Conservation (phyloP, 2,329 filamentous ascomycete species). For the Alternaria alternata region DNA sequence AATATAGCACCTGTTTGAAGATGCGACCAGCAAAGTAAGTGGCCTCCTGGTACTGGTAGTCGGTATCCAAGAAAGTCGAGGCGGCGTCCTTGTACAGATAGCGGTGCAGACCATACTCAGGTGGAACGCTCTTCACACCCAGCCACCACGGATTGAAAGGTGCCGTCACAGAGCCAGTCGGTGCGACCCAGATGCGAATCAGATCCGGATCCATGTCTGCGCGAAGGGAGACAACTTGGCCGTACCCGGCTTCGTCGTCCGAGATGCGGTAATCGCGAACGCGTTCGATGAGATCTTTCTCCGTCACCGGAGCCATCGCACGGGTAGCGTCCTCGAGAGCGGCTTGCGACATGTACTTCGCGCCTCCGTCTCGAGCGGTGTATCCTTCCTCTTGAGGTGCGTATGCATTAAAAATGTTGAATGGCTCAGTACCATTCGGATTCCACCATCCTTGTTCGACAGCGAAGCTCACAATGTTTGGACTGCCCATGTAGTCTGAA, state of each 20-base stretch:
- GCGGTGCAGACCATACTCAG: conserved; percentile 47
- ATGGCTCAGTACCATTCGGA: conserved; percentile 40
- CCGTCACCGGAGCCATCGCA: conserved; percentile 59
- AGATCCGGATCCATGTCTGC: conserved; percentile 40
- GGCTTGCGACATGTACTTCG: conserved; percentile 51
- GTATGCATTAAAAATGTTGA: conserved; percentile 50
- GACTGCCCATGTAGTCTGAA: conserved; percentile 44
- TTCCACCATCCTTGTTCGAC: conserved; percentile 49
- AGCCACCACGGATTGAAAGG: conserved; percentile 49
- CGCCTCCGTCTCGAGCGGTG: conserved; percentile 45
- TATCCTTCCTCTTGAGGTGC: conserved; percentile 38
- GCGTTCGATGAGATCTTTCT: conserved; percentile 57
- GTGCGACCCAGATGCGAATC: conserved; percentile 46
- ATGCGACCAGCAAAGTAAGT: conserved; percentile 37
- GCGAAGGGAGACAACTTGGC: conserved; percentile 43
- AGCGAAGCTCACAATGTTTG: conserved; percentile 47
- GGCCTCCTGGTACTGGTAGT: conserved; percentile 45
- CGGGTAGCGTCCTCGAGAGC: conserved; percentile 47
- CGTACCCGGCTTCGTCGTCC: conserved; percentile 50
- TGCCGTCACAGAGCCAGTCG: conserved; percentile 46
- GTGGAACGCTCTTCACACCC: conserved; percentile 40
- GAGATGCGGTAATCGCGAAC: conserved; percentile 48
- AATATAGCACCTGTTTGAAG: conserved; percentile 42
- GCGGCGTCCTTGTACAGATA: conserved; percentile 47
- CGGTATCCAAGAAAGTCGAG: conserved; percentile 43